Base-by-base conservation (phyloP, 2,329 filamentous ascomycete species). In the Botrytis aclada region DNA sequence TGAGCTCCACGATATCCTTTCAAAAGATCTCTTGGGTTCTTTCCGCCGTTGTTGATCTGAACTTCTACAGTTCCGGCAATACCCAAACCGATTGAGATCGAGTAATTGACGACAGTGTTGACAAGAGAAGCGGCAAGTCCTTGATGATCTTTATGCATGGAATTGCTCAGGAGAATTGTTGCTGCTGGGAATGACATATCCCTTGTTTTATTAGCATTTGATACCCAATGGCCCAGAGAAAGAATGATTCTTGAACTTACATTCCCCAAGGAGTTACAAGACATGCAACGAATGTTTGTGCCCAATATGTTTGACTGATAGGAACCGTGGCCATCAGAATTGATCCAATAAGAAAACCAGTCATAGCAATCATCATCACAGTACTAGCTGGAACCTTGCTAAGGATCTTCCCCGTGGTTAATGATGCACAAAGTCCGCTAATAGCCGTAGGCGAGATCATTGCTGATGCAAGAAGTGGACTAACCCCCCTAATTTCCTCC, bases 161-260 rank as follows among this genome's bases (percentile, higher is more conserved):
- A 83, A 72, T 88, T 87, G 71, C 86, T 87, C 0, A 86, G 83
- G 71, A 88, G 85, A 14, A 88, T 85, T 69, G 87, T 86, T 0
- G 85, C 84, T 0, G 85, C 84, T 0, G 85, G 84, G 71, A 84
- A 87, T 3, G 84, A 88, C 85, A 91, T 90, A 78, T 92, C 89
- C 0, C 72, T 74, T 37, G 8, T 67, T 43, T 43, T 29, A 39
- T 70, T 63, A 71, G 62, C 29, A 72, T 22, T 2, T 69, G 47
- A 37, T 14, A 64, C 18, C 0, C 16, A 20, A 8, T 9, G 32
- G 9, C 6, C 25, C 39, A 9, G n/a, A 18, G 45, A 16, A 5
- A 20, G 39, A 5, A 20, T 43, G 20, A 45, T 25, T 1, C 29
- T 67, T 32, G 9, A 29, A 62, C 72, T 65, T 72, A 72, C 73